Percentiles rank a stretch among this genome's conserved stretches.
These are phyloP conservation scores for Fusarium transvaalense DNA, from an alignment of 2,329 filamentous ascomycete species.

Conservation along the genomic window DNA sequence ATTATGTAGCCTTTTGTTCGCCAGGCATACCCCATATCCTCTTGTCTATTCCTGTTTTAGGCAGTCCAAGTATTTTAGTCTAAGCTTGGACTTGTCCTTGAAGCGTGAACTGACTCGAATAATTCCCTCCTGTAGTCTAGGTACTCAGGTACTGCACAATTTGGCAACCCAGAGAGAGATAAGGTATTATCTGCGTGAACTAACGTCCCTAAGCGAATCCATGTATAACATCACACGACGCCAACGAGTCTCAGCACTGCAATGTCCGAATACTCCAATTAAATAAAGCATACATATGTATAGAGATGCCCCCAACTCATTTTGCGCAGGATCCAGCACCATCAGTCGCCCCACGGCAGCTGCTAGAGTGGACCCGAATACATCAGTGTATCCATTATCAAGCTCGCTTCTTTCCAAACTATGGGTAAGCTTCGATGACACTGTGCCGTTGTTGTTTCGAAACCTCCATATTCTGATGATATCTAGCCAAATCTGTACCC, in stretches of 20 bases:
- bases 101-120: slow-evolving; percentile 27
- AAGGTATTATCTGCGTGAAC: too few species aligned
- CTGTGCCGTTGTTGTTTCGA: background rate
- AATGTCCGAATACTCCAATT: background rate
- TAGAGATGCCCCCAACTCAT: background rate
- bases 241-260: background rate
- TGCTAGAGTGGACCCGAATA: background rate
- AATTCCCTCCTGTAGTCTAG: too few species aligned
- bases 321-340: background rate
- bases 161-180: background rate
- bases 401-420: background rate
- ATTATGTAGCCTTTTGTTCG: slow-evolving; percentile 12
- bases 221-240: background rate
- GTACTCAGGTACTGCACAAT: background rate
- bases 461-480: background rate
- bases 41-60: slow-evolving; percentile 25
- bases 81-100: slow-evolving; percentile 12
- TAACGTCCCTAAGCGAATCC: background rate
- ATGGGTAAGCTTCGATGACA: background rate
- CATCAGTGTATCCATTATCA: slow-evolving; percentile 4
- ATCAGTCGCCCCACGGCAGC: slow-evolving; percentile 2
- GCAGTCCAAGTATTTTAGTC: slow-evolving; percentile 15
- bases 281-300: too few species aligned
- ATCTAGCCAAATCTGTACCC: background rate
- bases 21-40: slow-evolving; percentile 15